These are phyloP conservation scores for Coffea canephora DNA, from an alignment of 257 asterid genomes.

Conservation along the genomic window DNA sequence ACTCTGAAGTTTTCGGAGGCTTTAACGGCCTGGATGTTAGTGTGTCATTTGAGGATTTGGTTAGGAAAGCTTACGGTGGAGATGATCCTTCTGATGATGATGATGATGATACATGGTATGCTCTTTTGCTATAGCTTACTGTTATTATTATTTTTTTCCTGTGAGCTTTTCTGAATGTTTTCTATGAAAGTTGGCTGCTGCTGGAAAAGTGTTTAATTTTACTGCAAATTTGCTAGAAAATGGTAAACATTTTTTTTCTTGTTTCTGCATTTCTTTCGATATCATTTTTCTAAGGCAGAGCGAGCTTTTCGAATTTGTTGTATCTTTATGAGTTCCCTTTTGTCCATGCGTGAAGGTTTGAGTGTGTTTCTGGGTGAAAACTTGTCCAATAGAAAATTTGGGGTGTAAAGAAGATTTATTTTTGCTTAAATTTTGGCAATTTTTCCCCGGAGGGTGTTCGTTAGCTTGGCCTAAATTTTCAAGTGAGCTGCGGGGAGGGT, in stretches of 20 bases:
- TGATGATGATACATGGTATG: conserved; percentile 56
- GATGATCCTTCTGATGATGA: conserved; percentile 50
- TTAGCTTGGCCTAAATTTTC: not conserved
- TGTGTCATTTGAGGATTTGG: conserved; percentile 56
- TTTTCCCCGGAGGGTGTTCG: not conserved
- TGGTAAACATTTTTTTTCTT: no score
- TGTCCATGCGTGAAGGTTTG: conserved; percentile 1
- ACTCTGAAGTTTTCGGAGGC: conserved; percentile 67
- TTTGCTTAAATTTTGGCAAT: not conserved
- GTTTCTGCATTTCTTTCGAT: no score
- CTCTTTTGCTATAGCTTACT: conserved; percentile 6
- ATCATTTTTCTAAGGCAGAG: no score
- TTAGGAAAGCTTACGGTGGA: conserved; percentile 44
- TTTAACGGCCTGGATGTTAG: conserved; percentile 42
- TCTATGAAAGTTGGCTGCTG: not conserved
- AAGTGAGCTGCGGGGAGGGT: not conserved
- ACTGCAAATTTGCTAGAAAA: no score
- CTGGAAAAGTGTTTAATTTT: no score
- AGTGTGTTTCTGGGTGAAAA: conserved; percentile 1
- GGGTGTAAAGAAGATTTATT: not conserved
- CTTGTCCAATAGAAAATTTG: not conserved
- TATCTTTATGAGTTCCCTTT: not conserved
- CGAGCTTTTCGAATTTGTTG: not conserved
- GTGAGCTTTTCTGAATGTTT: not conserved
- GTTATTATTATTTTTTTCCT: conserved; percentile 6